Base-by-base conservation (phyloP, 345 rosid genomes). In the Adansonia digitata region DNA sequence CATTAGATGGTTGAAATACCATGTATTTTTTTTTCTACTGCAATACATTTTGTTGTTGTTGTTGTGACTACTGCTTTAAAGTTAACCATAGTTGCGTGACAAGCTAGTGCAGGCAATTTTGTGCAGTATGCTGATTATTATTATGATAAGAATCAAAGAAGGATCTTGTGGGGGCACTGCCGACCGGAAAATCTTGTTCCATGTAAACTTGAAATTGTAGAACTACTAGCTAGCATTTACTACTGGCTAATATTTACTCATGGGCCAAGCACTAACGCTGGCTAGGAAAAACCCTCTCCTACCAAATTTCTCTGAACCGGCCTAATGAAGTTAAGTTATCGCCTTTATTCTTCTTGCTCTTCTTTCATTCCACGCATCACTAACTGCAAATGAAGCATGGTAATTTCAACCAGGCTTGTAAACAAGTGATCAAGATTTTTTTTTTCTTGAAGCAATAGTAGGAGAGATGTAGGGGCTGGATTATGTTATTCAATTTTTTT, bases 131-230 rank as follows among this genome's bases (percentile, higher is more conserved):
- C 7, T 12, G 53, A 70, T 27, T 78, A 82, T 27, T 78, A 82
- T 69, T 49, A 79, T 73, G 71, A 79, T 46, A 48, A 76, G 78
- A 45, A 82, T 78, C 71, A 65, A 2, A 27, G 7, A 70, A 39
- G 46, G 75, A 77, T 72, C 64, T 73, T 69, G 85, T 79, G 81
- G 84, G 84, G 85, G 80, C 74, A 2, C 55, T 31, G 15, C 72
- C 72, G 24, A 46, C 56, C 26, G 72, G 26, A 68, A 68, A 7
- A 17, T 49, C 71, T 67, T 65, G 11, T 22, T 27, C 57, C 24
- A 15, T 68, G 40, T 68, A 46, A 68, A 68, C 40, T 27, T 46
- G 26, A 46, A 45, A 17, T 45, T 45, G 13, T 24, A 24, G 12
- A 12, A 43, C 20, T 67, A 66, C 51, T 64, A 3, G 53, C 5